Percentiles rank a stretch among this genome's conserved stretches.
phyloP scores from a whole-genome alignment of 2,329 filamentous ascomycete genomes.

The Monilinia vaccinii-corymbosi region DNA sequence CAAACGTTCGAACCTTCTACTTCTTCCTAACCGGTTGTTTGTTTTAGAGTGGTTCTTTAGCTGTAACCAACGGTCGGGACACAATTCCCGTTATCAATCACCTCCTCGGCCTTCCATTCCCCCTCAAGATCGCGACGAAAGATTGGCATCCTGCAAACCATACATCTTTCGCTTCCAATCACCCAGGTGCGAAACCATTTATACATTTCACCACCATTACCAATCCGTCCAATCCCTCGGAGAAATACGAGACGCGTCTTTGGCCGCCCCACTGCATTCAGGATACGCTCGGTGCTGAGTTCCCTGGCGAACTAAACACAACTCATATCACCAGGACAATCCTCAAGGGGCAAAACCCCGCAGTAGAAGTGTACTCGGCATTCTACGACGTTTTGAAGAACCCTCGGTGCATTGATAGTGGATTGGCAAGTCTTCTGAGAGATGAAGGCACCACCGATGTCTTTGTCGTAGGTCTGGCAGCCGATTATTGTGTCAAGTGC shows the following conservation, averaged over 20 bases:
- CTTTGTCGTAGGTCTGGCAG: slow-evolving; percentile 77
- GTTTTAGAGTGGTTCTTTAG: slow-evolving; percentile 67
- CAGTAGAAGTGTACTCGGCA: slow-evolving; percentile 88
- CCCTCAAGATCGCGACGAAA: slow-evolving; percentile 72
- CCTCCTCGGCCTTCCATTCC: slow-evolving; percentile 64
- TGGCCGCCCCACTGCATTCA: slow-evolving; percentile 92
- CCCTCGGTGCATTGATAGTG: slow-evolving; percentile 51
- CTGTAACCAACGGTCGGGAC: slow-evolving; percentile 63
- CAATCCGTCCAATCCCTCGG: slow-evolving; percentile 55
- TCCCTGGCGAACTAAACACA: slow-evolving; percentile 62
- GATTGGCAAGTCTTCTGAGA: slow-evolving; percentile 50
- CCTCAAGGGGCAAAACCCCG: slow-evolving; percentile 65
- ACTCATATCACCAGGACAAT: slow-evolving; percentile 54
- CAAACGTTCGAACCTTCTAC: background rate
- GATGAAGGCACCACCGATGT: slow-evolving; percentile 61
- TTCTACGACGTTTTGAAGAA: slow-evolving; percentile 73
- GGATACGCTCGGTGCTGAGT: slow-evolving; percentile 57
- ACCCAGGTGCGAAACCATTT: slow-evolving; percentile 59
- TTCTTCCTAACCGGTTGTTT: background rate
- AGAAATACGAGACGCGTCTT: slow-evolving; percentile 58
- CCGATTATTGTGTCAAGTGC: slow-evolving; percentile 78
- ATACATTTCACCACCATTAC: slow-evolving; percentile 52
- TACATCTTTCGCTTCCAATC: slow-evolving; percentile 82
- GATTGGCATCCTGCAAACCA: slow-evolving; percentile 82
- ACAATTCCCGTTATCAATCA: slow-evolving; percentile 64